Base-by-base conservation (phyloP, 2,329 filamentous ascomycete genomes). In the Paracorniculantispora psalliotae region DNA sequence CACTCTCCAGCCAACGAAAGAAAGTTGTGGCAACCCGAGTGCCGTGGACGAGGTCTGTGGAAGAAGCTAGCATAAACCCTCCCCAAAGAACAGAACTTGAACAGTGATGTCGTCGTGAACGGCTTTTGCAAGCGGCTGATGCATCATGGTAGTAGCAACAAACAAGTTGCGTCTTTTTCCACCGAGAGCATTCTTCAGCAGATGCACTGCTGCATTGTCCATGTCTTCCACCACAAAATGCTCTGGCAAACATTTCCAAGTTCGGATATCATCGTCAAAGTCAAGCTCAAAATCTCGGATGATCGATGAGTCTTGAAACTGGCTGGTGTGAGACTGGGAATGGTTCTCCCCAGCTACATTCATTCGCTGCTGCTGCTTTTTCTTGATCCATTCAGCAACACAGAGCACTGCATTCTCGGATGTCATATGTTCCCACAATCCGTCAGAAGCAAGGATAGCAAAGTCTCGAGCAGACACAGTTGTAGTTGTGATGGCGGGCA, bases 151-250 rank as follows among this genome's bases (percentile, higher is more conserved):
- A 17, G 26, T 41, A 13, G 49, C 49, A 3, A 52, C 23, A 28
- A 52, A 41, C 49, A 52, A 19, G 35, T 41, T 52, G 19, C 33
- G 19, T 26, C 49, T 37, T 4, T 25, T 87, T 3, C 91, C 91
- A 39, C 91, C 91, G 17, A 94, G 81, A 0, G 89, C 89, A 67
- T 94, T 94, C 62, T 90, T 83, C 44, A 91, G 83, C 41, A 94
- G 79, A 72, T 93, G 91, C 0, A 90, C 92, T 0, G 90, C 90
- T 6, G 83, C 89, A 66, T 92, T 94, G 69, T 88, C 87, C 13
- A 74, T 59, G 68, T 94, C 90, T 69, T 91, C 85, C 6, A 91
- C 84, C 1, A 89, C 85, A 61, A 91, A 91, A 49, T 88, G 81
- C 63, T 83, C 80, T 1, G 67, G 65, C 4, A 64, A 65, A 9